These are phyloP conservation scores for Hygrophila difformis DNA, from an alignment of 257 asterid species.

Conservation along the genomic window DNA sequence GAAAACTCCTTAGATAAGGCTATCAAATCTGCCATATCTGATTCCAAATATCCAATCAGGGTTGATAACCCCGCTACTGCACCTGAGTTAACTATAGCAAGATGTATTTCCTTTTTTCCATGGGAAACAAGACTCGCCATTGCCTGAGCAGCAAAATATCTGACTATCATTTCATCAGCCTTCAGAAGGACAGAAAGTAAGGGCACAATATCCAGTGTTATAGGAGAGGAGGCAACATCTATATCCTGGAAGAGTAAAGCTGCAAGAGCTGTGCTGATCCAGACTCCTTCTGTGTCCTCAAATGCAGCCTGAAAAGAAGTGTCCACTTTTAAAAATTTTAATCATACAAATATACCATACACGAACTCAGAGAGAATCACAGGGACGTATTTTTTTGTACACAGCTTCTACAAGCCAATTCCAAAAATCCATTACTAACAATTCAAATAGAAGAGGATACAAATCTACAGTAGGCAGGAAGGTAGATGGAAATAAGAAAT, in stretches of 20 bases:
- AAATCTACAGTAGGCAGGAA: neutral
- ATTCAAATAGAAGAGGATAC: neutral
- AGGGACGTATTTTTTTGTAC: too few relatives aligned
- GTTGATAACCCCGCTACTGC: constrained; percentile 56
- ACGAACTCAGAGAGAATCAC: too few relatives aligned
- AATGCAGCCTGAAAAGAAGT: constrained; percentile 50
- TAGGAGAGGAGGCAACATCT: constrained; percentile 45
- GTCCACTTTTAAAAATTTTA: too few relatives aligned
- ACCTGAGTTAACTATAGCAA: constrained; percentile 67
- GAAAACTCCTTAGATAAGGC: constrained; percentile 68
- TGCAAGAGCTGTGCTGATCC: constrained; percentile 73
- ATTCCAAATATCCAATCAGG: constrained; percentile 59
- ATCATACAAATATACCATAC: too few relatives aligned
- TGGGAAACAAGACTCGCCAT: constrained; percentile 68
- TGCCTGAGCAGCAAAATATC: constrained; percentile 82
- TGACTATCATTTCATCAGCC: constrained; percentile 60
- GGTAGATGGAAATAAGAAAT: constrained; percentile 8
- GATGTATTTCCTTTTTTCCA: constrained; percentile 50
- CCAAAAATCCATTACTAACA: neutral
- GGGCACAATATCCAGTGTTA: constrained; percentile 40
- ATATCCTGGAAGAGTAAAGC: constrained; percentile 72
- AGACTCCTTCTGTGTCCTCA: constrained; percentile 67
- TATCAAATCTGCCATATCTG: constrained; percentile 52
- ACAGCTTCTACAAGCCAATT: constrained; percentile 1
- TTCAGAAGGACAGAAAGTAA: constrained; percentile 47